Percentiles rank a stretch among this genome's conserved stretches.
Evolutionary conservation across 306 rosid genomes (phyloP).

Genomic region (Astragalus glycyphyllos): DNA sequence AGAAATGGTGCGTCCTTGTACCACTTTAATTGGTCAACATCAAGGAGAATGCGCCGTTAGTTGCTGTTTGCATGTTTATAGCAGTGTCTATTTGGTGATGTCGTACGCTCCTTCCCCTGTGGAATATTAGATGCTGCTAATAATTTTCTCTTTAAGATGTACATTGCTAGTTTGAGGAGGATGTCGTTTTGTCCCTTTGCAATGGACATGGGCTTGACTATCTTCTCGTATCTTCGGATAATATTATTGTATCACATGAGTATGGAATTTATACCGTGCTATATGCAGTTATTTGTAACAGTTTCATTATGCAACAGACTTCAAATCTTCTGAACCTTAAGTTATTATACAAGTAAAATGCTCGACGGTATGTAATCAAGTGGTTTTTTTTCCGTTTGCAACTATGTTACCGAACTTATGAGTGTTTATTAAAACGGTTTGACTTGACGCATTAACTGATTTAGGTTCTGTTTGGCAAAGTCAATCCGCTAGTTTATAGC

Average conservation of each 20-base stretch:
- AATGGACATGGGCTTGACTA: slow-evolving; percentile 14
- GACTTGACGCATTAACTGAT: neutral
- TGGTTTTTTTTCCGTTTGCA: neutral
- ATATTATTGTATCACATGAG: neutral
- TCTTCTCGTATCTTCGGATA: neutral
- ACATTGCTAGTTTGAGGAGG: slow-evolving; percentile 14
- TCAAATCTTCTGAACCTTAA: neutral
- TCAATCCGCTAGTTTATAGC: too few relatives aligned
- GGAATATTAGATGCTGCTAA: slow-evolving; percentile 43
- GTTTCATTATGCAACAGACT: neutral
- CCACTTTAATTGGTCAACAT: slow-evolving; percentile 43
- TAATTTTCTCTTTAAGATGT: slow-evolving; percentile 18
- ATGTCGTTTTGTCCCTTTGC: neutral
- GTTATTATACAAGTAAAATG: slow-evolving; percentile 21
- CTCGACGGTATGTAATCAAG: neutral
- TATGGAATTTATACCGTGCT: neutral
- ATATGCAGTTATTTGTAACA: neutral
- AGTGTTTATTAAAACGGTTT: neutral
- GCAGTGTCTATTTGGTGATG: slow-evolving; percentile 70
- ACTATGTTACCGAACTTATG: neutral
- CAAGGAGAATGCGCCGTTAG: slow-evolving; percentile 47
- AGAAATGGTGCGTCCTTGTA: slow-evolving; percentile 67
- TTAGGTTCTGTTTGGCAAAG: too few relatives aligned
- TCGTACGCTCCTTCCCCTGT: slow-evolving; percentile 53
- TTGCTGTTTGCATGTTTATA: slow-evolving; percentile 65